Base-by-base conservation (phyloP, 2,329 filamentous ascomycete species). In the Pseudogymnoascus sp. region DNA sequence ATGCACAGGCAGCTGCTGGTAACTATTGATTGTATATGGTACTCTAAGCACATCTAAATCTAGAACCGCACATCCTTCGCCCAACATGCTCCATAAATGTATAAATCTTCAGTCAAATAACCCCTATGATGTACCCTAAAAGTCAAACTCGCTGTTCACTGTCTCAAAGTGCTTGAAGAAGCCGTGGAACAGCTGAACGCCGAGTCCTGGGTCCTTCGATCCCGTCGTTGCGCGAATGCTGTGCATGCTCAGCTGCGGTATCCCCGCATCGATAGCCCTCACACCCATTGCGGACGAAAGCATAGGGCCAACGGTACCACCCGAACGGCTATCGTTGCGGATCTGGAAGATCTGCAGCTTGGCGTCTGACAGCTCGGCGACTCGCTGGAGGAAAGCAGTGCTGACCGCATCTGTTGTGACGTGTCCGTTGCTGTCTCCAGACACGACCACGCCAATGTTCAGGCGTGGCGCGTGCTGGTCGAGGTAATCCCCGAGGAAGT, bases 281-380 rank as follows among this genome's bases (percentile, higher is more conserved):
- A 96, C 87, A 31, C 93, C 93, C 77, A 95, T 90, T 28, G 84
- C 85, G 28, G 88, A 86, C 69, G 87, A 92, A 37, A 96, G 81
- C 84, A 93, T 92, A 0, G 95, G 95, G 0, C 95, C 95, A n/a
- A 98, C 92, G 0, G 95, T 99, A 14, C 95, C 95, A 31, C 95
- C 95, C 72, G 87, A 91, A 63, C 93, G 82, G 8, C 84, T 89
- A 77, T 98, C 95, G 74, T 98, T 99, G 64, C 95, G 81, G 74
- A 98, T 98, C 81, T 96, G 92, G 82, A 98, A 98, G 5, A 90
- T 80, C 77, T 98, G 95, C 63, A 96, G 81, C 60, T 83, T 85
- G 64, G 85, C 85, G 61, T 81, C 90, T 66, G 81, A 83, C 65
- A 90, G 86, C 69, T 92, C 87, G 6, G 92, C 93, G 41, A 96